Evolutionary conservation across 2,329 filamentous ascomycete genomes (phyloP).

Genomic region (Fusarium sp.): DNA sequence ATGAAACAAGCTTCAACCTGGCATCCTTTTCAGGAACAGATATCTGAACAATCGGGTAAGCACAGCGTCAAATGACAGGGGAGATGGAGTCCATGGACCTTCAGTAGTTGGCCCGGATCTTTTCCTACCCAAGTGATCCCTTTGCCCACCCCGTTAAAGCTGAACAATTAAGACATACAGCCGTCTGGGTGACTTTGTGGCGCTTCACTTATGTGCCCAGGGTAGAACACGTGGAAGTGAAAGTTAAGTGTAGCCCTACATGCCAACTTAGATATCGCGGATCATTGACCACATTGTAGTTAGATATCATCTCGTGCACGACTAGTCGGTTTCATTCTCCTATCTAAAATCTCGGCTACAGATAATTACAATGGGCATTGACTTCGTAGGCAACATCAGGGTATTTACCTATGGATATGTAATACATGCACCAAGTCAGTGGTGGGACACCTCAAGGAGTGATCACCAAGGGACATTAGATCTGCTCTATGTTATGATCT

Average conservation of each 20-base stretch:
- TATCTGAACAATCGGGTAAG: not conserved
- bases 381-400: not conserved
- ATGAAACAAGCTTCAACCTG: conserved; percentile 9
- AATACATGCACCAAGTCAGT: not conserved
- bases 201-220: not conserved
- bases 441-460: not conserved
- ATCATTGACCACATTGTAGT: conserved; percentile 17
- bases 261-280: conserved; percentile 2
- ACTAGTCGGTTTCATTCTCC: conserved; percentile 21
- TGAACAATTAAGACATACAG: not conserved
- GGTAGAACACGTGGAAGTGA: conserved; percentile 14
- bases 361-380: not conserved
- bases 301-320: conserved; percentile 5
- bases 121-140: not conserved
- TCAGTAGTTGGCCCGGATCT: not conserved
- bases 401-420: not conserved
- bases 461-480: not conserved
- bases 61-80: not conserved
- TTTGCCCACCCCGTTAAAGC: not conserved
- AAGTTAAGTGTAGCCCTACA: conserved; percentile 19
- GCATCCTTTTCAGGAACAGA: not conserved
- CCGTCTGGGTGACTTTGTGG: not conserved
- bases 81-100: not conserved
- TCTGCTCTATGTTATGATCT: not conserved
- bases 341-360: conserved; percentile 8